Conservation (phyloP, 495 filamentous ascomycete genomes). For the Astrothelium subdiscretum region DNA sequence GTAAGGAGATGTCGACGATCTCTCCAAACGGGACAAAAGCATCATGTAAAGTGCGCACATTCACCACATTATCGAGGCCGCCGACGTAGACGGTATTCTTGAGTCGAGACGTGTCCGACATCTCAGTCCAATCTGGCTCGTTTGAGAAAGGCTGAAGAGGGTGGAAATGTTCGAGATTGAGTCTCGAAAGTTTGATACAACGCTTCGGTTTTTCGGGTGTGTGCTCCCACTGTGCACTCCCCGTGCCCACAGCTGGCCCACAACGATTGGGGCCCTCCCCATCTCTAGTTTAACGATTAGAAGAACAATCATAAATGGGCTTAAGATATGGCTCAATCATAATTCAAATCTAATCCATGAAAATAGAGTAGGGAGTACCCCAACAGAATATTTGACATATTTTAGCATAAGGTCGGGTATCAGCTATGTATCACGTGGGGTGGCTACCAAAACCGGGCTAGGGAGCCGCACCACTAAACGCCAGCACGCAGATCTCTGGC, state of each 20-base stretch:
- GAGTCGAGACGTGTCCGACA: slow-evolving; percentile 73
- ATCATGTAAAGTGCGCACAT: slow-evolving; percentile 60
- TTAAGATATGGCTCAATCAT: no score
- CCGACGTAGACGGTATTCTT: slow-evolving; percentile 88
- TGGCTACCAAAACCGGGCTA: not conserved
- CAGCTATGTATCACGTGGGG: slow-evolving; percentile 9
- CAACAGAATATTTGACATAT: no score
- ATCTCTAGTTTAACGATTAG: no score
- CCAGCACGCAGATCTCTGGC: slow-evolving; percentile 1
- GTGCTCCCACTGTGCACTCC: no score
- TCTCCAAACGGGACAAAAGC: slow-evolving; percentile 96
- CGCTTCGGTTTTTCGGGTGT: no score
- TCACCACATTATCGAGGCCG: slow-evolving; percentile 72
- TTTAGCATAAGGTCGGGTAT: no score
- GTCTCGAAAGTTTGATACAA: not conserved
- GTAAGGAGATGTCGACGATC: slow-evolving; percentile 77
- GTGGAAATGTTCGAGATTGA: not conserved
- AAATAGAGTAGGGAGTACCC: no score
- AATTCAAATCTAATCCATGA: no score
- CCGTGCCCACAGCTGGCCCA: no score
- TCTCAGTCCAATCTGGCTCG: slow-evolving; percentile 31
- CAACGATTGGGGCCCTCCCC: no score
- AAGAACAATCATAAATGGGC: no score
- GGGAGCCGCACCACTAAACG: not conserved
- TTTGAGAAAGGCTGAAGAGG: not conserved